Percentiles rank a stretch among this genome's conserved stretches.
Conservation (phyloP, 2,329 filamentous ascomycete species). For the Clathrospora elynae region DNA sequence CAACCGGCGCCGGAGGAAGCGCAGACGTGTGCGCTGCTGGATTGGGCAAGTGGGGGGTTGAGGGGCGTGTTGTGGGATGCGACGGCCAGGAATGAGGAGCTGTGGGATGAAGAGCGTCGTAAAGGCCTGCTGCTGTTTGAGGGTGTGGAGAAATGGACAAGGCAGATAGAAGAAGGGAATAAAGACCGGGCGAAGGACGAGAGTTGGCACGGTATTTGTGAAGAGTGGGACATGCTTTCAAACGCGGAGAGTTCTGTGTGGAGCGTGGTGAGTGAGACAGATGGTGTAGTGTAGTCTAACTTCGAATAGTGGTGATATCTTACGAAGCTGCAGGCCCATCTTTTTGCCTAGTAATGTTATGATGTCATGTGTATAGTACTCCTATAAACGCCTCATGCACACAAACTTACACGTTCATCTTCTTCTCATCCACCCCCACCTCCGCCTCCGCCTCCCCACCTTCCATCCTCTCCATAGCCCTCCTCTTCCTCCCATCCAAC, state of each 20-base stretch:
- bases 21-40: constrained; percentile 11
- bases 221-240: constrained; percentile 6
- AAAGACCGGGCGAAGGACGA: too few species aligned
- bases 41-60: constrained; percentile 10
- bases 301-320: too few species aligned
- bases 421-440: constrained; percentile 13
- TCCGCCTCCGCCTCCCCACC: constrained; percentile 39
- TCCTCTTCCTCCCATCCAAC: constrained; percentile 48
- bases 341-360: too few species aligned
- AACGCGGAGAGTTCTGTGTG: constrained; percentile 5
- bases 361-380: too few species aligned
- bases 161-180: too few species aligned
- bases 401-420: constrained; percentile 21
- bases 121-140: too few species aligned
- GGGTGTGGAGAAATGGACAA: too few species aligned
- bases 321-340: too few species aligned
- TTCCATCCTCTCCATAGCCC: constrained; percentile 50
- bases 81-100: neutral
- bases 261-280: constrained; percentile 9
- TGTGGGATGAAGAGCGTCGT: neutral
- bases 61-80: constrained; percentile 1
- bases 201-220: neutral
- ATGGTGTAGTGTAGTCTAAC: too few species aligned
- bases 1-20: constrained; percentile 7
- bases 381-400: too few species aligned